Evolutionary conservation across 1,284 basidiomycete species (phyloP).

Genomic region (Cryptococcus sp.): DNA sequence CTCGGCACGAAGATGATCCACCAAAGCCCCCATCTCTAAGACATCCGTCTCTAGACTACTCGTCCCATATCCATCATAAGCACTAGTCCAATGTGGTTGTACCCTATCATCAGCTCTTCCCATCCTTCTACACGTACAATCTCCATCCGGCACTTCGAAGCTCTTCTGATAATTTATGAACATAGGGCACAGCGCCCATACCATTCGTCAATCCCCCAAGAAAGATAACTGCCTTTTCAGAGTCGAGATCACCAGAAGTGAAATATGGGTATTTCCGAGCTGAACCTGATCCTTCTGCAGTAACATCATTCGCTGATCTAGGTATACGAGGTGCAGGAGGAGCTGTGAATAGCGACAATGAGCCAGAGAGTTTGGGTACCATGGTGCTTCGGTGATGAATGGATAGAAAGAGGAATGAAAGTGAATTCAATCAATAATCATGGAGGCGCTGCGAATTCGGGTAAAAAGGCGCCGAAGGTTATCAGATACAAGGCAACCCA

Average conservation of each 20-base stretch:
- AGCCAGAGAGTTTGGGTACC: background rate
- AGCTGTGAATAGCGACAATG: background rate
- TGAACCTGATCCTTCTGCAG: background rate
- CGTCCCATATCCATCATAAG: conserved; percentile 40
- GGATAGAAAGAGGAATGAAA: too few species aligned
- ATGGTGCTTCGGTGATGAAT: background rate
- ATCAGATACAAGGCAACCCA: too few species aligned
- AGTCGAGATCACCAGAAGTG: conserved; percentile 28
- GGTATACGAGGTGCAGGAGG: background rate
- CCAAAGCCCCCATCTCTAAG: conserved; percentile 34
- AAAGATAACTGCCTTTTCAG: conserved; percentile 35
- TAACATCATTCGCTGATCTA: background rate
- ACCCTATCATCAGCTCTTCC: conserved; percentile 21
- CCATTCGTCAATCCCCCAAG: conserved; percentile 47
- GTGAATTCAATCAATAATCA: too few species aligned
- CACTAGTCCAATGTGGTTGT: conserved; percentile 43
- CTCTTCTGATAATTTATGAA: conserved; percentile 21
- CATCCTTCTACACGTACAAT: conserved; percentile 20
- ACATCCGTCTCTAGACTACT: conserved; percentile 38
- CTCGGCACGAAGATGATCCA: conserved; percentile 28
- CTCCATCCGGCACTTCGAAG: conserved; percentile 36
- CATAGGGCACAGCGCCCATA: conserved; percentile 35
- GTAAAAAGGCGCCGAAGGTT: too few species aligned
- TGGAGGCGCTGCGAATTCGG: too few species aligned
- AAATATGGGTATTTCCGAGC: conserved; percentile 30